Percentiles rank a stretch among this genome's conserved stretches.
These are phyloP conservation scores for Lactarius hengduanensis DNA, from an alignment of 768 basidiomycete species.

Conservation along the genomic window DNA sequence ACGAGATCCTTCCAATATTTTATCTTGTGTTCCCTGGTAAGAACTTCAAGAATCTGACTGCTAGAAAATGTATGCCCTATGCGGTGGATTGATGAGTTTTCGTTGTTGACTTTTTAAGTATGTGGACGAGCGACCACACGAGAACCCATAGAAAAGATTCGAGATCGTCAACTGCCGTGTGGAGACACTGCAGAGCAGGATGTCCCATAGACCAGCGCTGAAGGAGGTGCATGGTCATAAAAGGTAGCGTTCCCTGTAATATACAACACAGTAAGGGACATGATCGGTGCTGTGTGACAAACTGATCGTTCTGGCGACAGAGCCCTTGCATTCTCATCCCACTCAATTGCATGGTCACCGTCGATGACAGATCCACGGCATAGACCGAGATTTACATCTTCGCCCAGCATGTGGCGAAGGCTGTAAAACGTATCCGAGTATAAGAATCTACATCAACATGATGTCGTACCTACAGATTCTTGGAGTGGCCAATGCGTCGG, in stretches of 20 bases:
- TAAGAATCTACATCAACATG: neutral
- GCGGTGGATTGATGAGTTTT: neutral
- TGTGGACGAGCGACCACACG: neutral
- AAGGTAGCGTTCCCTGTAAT: conserved; percentile 2
- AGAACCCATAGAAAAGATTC: conserved; percentile 2
- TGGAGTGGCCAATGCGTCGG: neutral
- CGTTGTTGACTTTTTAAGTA: neutral
- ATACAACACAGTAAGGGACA: too few relatives aligned
- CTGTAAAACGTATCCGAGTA: neutral
- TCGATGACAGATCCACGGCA: neutral
- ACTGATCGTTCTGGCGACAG: neutral
- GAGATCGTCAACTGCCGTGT: neutral
- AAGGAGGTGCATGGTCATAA: neutral
- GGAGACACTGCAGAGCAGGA: neutral
- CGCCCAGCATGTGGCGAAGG: neutral
- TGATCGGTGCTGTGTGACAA: neutral
- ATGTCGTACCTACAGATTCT: neutral
- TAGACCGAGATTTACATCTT: neutral
- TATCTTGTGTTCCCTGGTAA: neutral
- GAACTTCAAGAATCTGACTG: neutral
- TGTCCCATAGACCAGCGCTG: accelerated
- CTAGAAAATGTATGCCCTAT: neutral
- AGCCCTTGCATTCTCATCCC: neutral
- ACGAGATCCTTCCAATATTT: neutral
- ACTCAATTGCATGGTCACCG: neutral